Percentiles rank a stretch among this genome's conserved stretches.
These are phyloP conservation scores for Plasmodium yoelii DNA, from an alignment of 169 alveolate genomes.

Conservation along the genomic window DNA sequence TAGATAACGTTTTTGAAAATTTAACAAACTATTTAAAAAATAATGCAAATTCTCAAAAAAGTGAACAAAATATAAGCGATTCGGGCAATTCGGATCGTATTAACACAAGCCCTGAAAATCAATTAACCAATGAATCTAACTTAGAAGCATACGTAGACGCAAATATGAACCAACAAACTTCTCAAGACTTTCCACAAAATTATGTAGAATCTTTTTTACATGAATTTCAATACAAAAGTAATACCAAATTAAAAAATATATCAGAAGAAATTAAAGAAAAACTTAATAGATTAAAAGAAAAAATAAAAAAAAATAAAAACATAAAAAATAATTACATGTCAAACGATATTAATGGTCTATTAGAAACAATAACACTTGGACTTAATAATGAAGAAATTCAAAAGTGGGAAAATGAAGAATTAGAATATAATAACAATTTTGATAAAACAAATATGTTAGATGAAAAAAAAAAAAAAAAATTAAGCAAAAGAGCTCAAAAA, in stretches of 20 bases:
- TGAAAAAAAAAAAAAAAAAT: constrained; percentile 12
- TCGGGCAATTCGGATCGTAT: background rate
- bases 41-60: background rate
- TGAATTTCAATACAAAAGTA: constrained; percentile 70
- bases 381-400: constrained; percentile 10
- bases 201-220: constrained; percentile 58
- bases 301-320: constrained; percentile 42
- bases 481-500: constrained; percentile 67
- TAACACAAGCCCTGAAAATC: too few species aligned
- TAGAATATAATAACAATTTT: background rate
- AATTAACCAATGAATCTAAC: background rate
- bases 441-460: background rate
- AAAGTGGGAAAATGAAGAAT: constrained; percentile 1
- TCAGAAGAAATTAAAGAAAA: constrained; percentile 68
- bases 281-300: constrained; percentile 72
- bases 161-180: background rate
- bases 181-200: constrained; percentile 33
- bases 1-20: constrained; percentile 9
- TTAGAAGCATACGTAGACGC: background rate
- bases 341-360: background rate
- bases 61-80: background rate
- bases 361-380: constrained; percentile 50
- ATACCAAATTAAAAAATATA: constrained; percentile 73
- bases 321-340: background rate
- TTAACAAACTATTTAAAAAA: background rate